phyloP scores from a whole-genome alignment of 495 filamentous ascomycete species.

The Melanomma pulvis-pyrius region DNA sequence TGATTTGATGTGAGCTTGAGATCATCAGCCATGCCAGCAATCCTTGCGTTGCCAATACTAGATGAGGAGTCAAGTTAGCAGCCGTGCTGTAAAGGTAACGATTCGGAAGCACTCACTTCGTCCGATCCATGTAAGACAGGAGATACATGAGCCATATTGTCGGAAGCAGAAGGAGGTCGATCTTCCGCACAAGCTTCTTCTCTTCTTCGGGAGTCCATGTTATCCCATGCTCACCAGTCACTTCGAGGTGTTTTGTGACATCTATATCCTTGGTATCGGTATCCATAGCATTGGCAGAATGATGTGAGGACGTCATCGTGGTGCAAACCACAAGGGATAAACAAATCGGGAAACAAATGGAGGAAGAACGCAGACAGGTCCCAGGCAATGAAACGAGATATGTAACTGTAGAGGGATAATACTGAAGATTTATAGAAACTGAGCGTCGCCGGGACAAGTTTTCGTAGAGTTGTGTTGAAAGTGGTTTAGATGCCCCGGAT shows the following conservation, averaged over 20 bases:
- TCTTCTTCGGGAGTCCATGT: constrained; percentile 32
- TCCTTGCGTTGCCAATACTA: constrained; percentile 73
- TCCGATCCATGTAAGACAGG: constrained; percentile 78
- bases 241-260: not conserved
- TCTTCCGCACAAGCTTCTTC: constrained; percentile 61
- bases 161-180: constrained; percentile 71
- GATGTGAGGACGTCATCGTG: not conserved
- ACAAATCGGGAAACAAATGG: too few relatives aligned
- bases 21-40: constrained; percentile 66
- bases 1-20: constrained; percentile 65
- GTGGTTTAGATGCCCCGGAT: constrained; percentile 20
- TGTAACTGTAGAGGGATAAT: not conserved
- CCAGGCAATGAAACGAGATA: not conserved
- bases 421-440: constrained; percentile 13
- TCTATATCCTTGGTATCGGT: constrained; percentile 13
- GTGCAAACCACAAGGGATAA: not conserved
- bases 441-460: not conserved
- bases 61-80: not conserved
- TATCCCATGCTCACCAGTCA: not conserved
- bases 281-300: constrained; percentile 2
- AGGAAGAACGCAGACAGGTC: too few relatives aligned
- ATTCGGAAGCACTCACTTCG: constrained; percentile 19
- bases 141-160: constrained; percentile 85
- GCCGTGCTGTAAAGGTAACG: not conserved
- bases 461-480: not conserved